phyloP scores from a whole-genome alignment of 768 basidiomycete species.

The Trametopsis cervina region DNA sequence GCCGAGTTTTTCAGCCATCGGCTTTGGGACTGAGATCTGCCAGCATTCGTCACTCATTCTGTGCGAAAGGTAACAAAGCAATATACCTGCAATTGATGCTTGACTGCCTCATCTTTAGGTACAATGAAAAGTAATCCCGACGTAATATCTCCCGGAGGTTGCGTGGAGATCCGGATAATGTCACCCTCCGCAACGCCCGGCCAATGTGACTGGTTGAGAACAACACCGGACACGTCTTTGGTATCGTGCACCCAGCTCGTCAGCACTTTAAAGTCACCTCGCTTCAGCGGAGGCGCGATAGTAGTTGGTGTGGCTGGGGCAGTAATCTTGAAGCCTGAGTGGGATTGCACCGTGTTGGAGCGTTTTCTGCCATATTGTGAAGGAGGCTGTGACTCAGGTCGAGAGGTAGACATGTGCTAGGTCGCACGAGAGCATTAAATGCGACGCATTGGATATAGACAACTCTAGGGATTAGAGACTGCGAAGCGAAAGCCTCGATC shows the following conservation, averaged over 20 bases:
- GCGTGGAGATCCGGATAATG: conserved; percentile 47
- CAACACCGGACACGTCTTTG: conserved; percentile 50
- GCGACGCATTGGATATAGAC: too few species aligned
- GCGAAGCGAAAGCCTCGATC: too few species aligned
- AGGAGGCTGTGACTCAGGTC: conserved; percentile 57
- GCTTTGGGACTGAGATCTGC: conserved; percentile 70
- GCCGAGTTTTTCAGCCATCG: conserved; percentile 64
- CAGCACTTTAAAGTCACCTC: conserved; percentile 57
- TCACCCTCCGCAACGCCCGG: conserved; percentile 77
- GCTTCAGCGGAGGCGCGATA: conserved; percentile 34
- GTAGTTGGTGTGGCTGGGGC: conserved; percentile 16
- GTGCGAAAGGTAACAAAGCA: not conserved
- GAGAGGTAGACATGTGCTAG: conserved; percentile 44
- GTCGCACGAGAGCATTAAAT: not conserved
- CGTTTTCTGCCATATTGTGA: conserved; percentile 50
- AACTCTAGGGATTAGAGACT: too few species aligned
- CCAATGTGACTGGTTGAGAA: conserved; percentile 71
- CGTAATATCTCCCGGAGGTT: conserved; percentile 33
- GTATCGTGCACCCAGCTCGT: conserved; percentile 72
- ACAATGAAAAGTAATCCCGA: conserved; percentile 59
- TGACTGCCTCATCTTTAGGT: conserved; percentile 55
- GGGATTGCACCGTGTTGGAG: conserved; percentile 69
- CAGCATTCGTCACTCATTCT: not conserved
- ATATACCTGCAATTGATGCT: conserved; percentile 59
- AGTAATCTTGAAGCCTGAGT: conserved; percentile 40